Percentiles rank a stretch among this genome's conserved stretches.
Conservation (phyloP, 257 asterid species). For the Penstemon barbatus region DNA sequence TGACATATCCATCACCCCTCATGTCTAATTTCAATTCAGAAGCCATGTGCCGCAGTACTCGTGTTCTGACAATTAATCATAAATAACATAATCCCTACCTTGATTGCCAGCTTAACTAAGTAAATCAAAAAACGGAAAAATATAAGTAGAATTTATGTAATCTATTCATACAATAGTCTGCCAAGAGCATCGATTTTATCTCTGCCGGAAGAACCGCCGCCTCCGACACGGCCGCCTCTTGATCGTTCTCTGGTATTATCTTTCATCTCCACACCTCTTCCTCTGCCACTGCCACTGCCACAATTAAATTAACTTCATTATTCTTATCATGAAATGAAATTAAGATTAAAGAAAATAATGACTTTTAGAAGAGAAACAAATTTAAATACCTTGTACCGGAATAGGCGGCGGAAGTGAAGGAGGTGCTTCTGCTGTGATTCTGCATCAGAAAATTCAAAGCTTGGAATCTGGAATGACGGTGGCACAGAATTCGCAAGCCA, state of each 20-base stretch:
- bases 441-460: constrained; percentile 47
- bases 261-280: neutral
- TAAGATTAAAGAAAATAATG: no score
- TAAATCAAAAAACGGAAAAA: neutral
- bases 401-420: constrained; percentile 45
- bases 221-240: constrained; percentile 4
- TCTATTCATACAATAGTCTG: neutral
- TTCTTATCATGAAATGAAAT: neutral
- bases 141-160: neutral
- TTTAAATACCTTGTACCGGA: constrained; percentile 45
- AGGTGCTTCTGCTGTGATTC: constrained; percentile 30
- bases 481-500: constrained; percentile 39
- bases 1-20: constrained; percentile 89
- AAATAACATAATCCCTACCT: neutral
- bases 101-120: neutral
- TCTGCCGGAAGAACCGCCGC: neutral
- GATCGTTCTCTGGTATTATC: neutral
- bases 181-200: neutral
- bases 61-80: constrained; percentile 52
- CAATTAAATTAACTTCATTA: neutral
- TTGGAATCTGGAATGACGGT: constrained; percentile 32
- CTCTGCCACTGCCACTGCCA: neutral
- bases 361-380: neutral
- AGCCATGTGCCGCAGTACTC: constrained; percentile 89
- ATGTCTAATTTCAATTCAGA: constrained; percentile 75